phyloP scores from a whole-genome alignment of 768 basidiomycete genomes.

The Lentinula raphanica region DNA sequence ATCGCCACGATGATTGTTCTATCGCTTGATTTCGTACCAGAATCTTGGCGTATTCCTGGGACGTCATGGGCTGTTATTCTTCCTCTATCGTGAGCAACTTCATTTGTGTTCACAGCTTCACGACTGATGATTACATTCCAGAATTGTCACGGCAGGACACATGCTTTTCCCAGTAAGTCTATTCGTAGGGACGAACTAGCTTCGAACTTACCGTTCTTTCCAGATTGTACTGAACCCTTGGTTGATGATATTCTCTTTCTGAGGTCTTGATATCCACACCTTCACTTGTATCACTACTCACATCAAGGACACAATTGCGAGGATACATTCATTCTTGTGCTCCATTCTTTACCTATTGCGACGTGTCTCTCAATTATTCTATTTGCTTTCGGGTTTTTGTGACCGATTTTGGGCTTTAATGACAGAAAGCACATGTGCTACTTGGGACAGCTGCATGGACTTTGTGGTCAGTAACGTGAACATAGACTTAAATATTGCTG shows the following conservation, averaged over 20 bases:
- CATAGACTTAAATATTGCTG: neutral
- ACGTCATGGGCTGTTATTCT: conserved; percentile 70
- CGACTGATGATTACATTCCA: conserved; percentile 17
- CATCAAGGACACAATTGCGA: neutral
- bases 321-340: neutral
- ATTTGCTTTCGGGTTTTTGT: neutral
- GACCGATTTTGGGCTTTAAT: neutral
- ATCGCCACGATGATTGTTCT: conserved; percentile 57
- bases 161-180: conserved; percentile 67
- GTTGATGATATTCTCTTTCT: conserved; percentile 79
- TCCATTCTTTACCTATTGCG: neutral
- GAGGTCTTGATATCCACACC: neutral
- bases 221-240: conserved; percentile 84
- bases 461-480: neutral
- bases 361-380: neutral
- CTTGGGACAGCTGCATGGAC: neutral
- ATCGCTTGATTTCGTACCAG: conserved; percentile 46
- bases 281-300: neutral
- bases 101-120: conserved; percentile 1
- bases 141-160: conserved; percentile 60
- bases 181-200: neutral
- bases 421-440: neutral
- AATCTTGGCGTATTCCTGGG: conserved; percentile 58
- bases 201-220: neutral
- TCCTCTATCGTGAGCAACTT: conserved; percentile 57